Conservation (phyloP, 2,329 filamentous ascomycete genomes). For the Pyrenochaeta sp. region DNA sequence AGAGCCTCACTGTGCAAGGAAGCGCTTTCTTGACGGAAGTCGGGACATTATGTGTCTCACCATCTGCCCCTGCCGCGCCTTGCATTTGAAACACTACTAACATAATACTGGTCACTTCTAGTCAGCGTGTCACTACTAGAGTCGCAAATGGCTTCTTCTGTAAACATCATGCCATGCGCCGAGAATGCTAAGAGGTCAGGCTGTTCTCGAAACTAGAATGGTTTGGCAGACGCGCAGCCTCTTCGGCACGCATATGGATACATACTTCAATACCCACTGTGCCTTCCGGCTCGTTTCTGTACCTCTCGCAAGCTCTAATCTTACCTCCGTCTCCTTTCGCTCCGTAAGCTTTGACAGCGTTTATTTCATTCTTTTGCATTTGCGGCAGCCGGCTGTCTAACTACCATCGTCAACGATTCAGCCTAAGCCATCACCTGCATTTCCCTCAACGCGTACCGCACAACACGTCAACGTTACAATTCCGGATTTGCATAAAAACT, state of each 20-base stretch:
- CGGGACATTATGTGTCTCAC: conserved; percentile 31
- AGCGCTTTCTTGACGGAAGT: neutral
- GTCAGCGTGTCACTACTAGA: conserved; percentile 16
- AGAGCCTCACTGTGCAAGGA: neutral
- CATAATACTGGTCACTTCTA: conserved; percentile 20
- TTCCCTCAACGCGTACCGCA: neutral
- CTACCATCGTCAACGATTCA: neutral
- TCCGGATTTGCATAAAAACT: neutral
- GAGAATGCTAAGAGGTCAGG: conserved; percentile 20
- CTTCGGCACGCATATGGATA: conserved; percentile 12
- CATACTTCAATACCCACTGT: conserved; percentile 22
- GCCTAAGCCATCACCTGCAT: neutral
- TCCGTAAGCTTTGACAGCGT: conserved; percentile 18
- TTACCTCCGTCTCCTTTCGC: conserved; percentile 13
- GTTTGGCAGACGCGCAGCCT: conserved; percentile 34
- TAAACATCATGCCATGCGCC: conserved; percentile 27
- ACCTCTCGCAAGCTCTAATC: conserved; percentile 12
- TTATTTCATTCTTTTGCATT: conserved; percentile 5
- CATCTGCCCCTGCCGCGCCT: conserved; percentile 31
- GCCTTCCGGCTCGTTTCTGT: conserved; percentile 17
- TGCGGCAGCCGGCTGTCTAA: conserved; percentile 35
- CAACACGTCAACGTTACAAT: neutral
- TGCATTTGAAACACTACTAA: conserved; percentile 30
- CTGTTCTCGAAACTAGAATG: conserved; percentile 31
- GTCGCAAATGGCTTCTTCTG: conserved; percentile 25